Base-by-base conservation (phyloP, 352 stramenopile genomes). In the Globisporangium nagaii region DNA sequence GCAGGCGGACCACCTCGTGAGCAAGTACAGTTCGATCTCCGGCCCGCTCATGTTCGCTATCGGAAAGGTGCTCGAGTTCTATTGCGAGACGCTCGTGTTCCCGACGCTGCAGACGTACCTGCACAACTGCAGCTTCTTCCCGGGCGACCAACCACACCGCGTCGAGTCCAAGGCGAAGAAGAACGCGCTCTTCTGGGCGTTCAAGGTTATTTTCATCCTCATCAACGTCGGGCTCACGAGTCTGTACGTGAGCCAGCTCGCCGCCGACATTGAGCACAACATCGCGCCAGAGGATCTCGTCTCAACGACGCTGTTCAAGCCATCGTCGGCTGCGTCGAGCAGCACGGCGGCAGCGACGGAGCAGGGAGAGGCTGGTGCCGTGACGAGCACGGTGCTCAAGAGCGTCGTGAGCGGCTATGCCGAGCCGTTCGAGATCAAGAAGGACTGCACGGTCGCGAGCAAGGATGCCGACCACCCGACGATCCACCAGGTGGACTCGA, bases 51-150 rank as follows among this genome's bases (percentile, higher is more conserved):
- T 65, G 58, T 56, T 53, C 24, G 39, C 31, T n/a, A 3, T 65
- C 17, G 20, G 35, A 30, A 65, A 62, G 32, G 24, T 53, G 8
- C 53, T 61, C 39, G 58, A 65, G 44, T 62, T 61, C 25, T 62
- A 65, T 30, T 47, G 36, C 45, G 58, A 65, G 53, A 65, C 53
- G 52, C 45, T 65, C 35, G 42, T 64, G 49, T 65, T 65, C 25
- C 58, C 58, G 44, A 62, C 53, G 39, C 45, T 65, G 11, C 3
- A 56, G 30, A 65, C 58, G 53, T 65, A 65, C 34, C 24, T 65
- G 30, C 52, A 56, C 43, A 65, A 65, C 42, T 66, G 57, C 35
- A 48, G 46, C 32, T 53, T 66, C 40, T 70, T 60, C 49, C 62
- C 62, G 1, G 58, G 62, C 8, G 62, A 70, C 42, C 52, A 66